These are phyloP conservation scores for Curvularia sp. DNA, from an alignment of 2,329 filamentous ascomycete genomes.

Conservation along the genomic window DNA sequence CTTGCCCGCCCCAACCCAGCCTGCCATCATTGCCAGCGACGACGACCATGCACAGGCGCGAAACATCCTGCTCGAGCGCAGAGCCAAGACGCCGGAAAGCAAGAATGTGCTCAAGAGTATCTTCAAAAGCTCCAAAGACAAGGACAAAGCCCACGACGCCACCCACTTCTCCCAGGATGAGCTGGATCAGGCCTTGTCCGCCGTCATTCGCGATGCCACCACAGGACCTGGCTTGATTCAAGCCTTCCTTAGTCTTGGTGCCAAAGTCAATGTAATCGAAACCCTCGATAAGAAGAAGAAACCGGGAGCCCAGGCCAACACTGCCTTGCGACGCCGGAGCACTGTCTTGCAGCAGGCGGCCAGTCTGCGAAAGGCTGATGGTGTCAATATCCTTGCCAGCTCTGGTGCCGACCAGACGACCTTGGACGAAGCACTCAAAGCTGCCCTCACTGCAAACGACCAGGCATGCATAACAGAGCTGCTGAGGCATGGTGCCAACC, in stretches of 20 bases:
- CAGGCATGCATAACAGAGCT: conserved; percentile 44
- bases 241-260: conserved; percentile 45
- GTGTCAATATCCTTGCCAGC: conserved; percentile 42
- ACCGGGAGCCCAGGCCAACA: conserved; percentile 26
- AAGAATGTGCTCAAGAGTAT: conserved; percentile 45
- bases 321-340: conserved; percentile 40
- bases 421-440: conserved; percentile 44
- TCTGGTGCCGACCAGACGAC: conserved; percentile 48
- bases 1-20: conserved; percentile 43
- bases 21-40: conserved; percentile 39
- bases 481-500: conserved; percentile 46
- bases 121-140: conserved; percentile 47
- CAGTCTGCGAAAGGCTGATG: conserved; percentile 39
- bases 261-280: conserved; percentile 44
- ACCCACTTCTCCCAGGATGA: conserved; percentile 46
- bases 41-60: conserved; percentile 43
- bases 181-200: conserved; percentile 46
- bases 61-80: conserved; percentile 42
- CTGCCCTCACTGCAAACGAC: conserved; percentile 43
- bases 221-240: conserved; percentile 44
- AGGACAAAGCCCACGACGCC: conserved; percentile 42
- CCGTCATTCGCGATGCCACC: conserved; percentile 40
- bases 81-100: conserved; percentile 41
- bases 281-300: conserved; percentile 29
- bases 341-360: conserved; percentile 48